These are phyloP conservation scores for Serendipita vermifera DNA, from an alignment of 768 basidiomycete species.

Conservation along the genomic window DNA sequence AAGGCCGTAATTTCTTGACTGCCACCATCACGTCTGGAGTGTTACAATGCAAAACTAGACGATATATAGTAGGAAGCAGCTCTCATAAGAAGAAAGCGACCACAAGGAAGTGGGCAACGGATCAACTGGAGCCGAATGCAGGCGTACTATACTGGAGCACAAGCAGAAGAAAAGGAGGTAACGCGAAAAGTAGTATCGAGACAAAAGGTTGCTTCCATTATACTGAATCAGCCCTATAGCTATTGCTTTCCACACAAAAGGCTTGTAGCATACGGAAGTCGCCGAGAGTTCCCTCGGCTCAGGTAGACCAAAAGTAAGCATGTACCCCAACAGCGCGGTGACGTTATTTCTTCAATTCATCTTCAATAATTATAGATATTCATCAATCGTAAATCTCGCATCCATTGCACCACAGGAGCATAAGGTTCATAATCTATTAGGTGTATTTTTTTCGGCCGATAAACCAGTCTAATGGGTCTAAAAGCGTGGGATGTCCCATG, in stretches of 20 bases:
- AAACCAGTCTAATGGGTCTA: too few species aligned
- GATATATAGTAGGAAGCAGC: slow-evolving; percentile 42
- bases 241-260: slow-evolving; percentile 11
- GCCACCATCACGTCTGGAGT: slow-evolving; percentile 15
- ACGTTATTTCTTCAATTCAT: too few species aligned
- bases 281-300: too few species aligned
- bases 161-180: slow-evolving; percentile 50
- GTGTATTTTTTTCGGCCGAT: too few species aligned
- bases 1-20: too few species aligned
- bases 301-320: too few species aligned
- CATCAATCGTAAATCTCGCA: too few species aligned
- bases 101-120: slow-evolving; percentile 20
- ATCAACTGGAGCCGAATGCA: slow-evolving; percentile 40
- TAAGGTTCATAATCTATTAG: too few species aligned
- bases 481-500: too few species aligned
- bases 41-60: slow-evolving; percentile 54
- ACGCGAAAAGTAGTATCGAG: slow-evolving; percentile 47
- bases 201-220: slow-evolving; percentile 38
- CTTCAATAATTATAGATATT: too few species aligned
- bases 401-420: too few species aligned
- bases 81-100: slow-evolving; percentile 49
- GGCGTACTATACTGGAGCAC: slow-evolving; percentile 40
- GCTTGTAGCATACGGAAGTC: slow-evolving; percentile 61
- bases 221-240: slow-evolving; percentile 16
- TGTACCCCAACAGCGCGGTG: too few species aligned